Percentiles rank a stretch among this genome's conserved stretches.
phyloP scores from a whole-genome alignment of 23 red algal species.

The Gracilaria caudata region DNA sequence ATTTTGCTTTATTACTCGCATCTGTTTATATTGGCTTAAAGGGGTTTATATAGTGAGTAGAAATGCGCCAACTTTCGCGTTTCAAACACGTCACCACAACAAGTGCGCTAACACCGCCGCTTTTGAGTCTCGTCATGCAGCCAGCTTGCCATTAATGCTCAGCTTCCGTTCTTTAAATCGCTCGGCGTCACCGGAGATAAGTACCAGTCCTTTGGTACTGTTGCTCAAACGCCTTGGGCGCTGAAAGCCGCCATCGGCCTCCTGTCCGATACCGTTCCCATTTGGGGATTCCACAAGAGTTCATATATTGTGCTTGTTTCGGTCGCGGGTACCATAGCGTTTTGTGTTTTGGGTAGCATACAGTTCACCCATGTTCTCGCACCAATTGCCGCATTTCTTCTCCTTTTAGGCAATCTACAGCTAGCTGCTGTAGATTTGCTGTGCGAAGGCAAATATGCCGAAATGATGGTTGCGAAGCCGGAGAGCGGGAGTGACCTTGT shows the following conservation, averaged over 20 bases:
- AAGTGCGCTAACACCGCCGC: not conserved
- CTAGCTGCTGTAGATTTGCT: constrained; percentile 73
- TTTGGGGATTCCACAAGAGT: constrained; percentile 73
- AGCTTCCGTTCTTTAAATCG: constrained; percentile 73
- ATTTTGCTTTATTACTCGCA: constrained; percentile 62
- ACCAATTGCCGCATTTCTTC: constrained; percentile 59
- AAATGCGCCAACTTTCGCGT: not conserved
- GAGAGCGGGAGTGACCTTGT: constrained; percentile 77
- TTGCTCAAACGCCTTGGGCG: constrained; percentile 69
- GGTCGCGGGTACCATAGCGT: constrained; percentile 33
- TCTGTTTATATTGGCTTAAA: constrained; percentile 69
- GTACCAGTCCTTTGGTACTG: constrained; percentile 73
- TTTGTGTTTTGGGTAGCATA: constrained; percentile 40
- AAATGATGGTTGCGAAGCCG: constrained; percentile 67
- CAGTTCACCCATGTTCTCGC: constrained; percentile 44
- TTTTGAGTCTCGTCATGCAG: constrained; percentile 15
- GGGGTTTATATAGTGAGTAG: constrained; percentile 66
- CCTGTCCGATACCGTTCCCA: constrained; percentile 59
- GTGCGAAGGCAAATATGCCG: constrained; percentile 74
- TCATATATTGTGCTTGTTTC: constrained; percentile 72
- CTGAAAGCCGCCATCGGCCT: constrained; percentile 74
- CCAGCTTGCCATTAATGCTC: constrained; percentile 39
- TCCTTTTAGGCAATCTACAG: constrained; percentile 61
- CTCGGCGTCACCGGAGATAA: constrained; percentile 71
- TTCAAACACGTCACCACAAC: not conserved